phyloP scores from a whole-genome alignment of 495 filamentous ascomycete genomes.

The Neohortaea acidophila region DNA sequence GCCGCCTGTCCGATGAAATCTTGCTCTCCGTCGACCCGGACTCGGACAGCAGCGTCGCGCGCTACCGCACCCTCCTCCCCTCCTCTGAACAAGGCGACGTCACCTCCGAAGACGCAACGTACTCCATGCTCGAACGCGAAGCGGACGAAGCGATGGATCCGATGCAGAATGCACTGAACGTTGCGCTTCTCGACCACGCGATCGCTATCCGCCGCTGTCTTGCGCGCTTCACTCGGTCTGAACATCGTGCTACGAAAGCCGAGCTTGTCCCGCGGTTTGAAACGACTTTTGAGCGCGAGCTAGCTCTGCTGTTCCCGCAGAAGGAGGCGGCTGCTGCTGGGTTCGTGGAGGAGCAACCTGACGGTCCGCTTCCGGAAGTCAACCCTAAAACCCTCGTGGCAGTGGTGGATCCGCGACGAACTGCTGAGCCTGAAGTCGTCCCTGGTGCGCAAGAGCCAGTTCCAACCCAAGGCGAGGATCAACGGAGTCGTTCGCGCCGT shows the following conservation, averaged over 20 bases:
- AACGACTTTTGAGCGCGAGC: slow-evolving; percentile 45
- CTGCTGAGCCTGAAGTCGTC: slow-evolving; percentile 1
- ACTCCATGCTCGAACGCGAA: slow-evolving; percentile 25
- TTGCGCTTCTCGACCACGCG: slow-evolving; percentile 79
- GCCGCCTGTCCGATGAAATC: slow-evolving; percentile 55
- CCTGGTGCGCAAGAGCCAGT: neutral
- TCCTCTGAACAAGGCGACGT: slow-evolving; percentile 30
- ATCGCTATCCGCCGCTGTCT: slow-evolving; percentile 73
- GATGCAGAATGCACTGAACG: slow-evolving; percentile 69
- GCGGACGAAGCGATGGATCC: slow-evolving; percentile 41
- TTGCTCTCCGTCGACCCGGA: slow-evolving; percentile 52
- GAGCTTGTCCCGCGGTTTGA: slow-evolving; percentile 42
- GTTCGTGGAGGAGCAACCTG: neutral
- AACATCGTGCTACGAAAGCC: slow-evolving; percentile 42
- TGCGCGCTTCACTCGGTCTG: slow-evolving; percentile 45
- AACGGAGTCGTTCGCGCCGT: neutral
- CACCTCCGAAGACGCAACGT: slow-evolving; percentile 24
- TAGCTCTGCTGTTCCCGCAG: slow-evolving; percentile 21
- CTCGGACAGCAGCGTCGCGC: slow-evolving; percentile 53
- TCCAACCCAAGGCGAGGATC: neutral
- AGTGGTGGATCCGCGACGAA: neutral
- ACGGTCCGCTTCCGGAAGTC: too few species aligned
- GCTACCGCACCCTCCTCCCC: slow-evolving; percentile 60
- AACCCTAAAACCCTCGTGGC: too few species aligned
- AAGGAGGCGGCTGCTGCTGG: slow-evolving; percentile 8